phyloP scores from a whole-genome alignment of 2,329 filamentous ascomycete genomes.

The Fusarium buxicola region DNA sequence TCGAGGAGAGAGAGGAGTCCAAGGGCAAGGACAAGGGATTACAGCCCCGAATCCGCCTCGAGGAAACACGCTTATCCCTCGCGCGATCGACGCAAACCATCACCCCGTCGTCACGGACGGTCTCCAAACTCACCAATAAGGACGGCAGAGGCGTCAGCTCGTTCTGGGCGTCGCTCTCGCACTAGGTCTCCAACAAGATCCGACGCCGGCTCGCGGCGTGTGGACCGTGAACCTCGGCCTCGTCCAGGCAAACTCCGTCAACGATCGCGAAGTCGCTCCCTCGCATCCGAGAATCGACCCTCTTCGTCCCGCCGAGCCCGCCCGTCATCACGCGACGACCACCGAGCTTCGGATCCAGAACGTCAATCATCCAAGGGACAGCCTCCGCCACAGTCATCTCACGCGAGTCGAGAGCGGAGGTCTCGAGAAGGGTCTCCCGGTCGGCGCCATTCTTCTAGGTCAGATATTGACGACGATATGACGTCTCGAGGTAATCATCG shows the following conservation, averaged over 20 bases:
- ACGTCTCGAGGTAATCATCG: constrained; percentile 57
- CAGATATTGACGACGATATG: constrained; percentile 65
- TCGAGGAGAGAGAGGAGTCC: constrained; percentile 51
- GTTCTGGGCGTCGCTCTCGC: constrained; percentile 35
- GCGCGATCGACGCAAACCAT: constrained; percentile 48
- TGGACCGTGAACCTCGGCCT: constrained; percentile 42
- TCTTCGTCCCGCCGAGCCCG: constrained; percentile 36
- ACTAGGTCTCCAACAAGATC: constrained; percentile 45
- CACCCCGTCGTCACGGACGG: constrained; percentile 47
- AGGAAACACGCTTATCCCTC: constrained; percentile 50
- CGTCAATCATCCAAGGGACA: constrained; percentile 39
- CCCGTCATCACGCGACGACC: constrained; percentile 42
- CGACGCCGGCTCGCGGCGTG: constrained; percentile 42
- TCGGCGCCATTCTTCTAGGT: constrained; percentile 57
- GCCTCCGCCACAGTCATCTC: constrained; percentile 46
- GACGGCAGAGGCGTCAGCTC: constrained; percentile 19
- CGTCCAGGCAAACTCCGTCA: constrained; percentile 35
- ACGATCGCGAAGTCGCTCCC: constrained; percentile 44
- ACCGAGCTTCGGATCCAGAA: constrained; percentile 36
- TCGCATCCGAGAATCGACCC: constrained; percentile 32
- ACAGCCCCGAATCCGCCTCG: constrained; percentile 52
- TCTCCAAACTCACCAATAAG: constrained; percentile 47
- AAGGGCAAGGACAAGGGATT: constrained; percentile 55
- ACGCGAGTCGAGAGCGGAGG: constrained; percentile 43
- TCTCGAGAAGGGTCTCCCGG: constrained; percentile 47